Base-by-base conservation (phyloP, 2,329 filamentous ascomycete species). In the Stachybotrys chartarum region DNA sequence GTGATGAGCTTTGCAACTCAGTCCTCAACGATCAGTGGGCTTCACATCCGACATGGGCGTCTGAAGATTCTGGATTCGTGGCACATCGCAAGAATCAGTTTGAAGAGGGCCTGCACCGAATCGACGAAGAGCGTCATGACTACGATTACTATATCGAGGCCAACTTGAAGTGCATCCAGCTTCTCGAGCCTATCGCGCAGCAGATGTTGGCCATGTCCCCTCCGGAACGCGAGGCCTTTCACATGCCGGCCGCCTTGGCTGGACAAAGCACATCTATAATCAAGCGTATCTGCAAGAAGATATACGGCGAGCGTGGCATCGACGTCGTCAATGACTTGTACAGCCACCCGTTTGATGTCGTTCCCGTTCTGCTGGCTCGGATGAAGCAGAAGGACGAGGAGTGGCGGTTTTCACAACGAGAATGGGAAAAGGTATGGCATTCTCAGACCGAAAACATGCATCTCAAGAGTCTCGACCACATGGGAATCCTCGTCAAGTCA, bases 401-500 rank as follows among this genome's bases (percentile, higher is more conserved):
- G 66, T 99, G 94, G 94, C 91, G 96, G 60, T 92, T 95, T 62
- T 93, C 91, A 6, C 92, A 90, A 78, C 90, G 94, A 35, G 95
- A 99, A 69, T 99, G 94, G 94, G 92, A 97, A 71, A 97, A 97
- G 73, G 91, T 99, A 7, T 99, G 94, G 94, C 91, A 94, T 60
- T 87, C 91, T 52, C 94, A 97, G 74, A 97, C 93, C 30, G 88
- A 96, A 67, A 87, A 88, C 65, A 93, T 96, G 76, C 96, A 97
- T 72, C 90, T 95, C 74, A 95, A 91, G 76, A 96, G 91, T 70
- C 83, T 99, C 53, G 94, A 99, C 66, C 94, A 99, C 67, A 96
- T 97, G 81, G 91, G 91, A 18, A 91, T 96, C 57, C 86, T 91
- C 54, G 89, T 91, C 65, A 96, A 94, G 74, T 84, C 86, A 59